Evolutionary conservation across 495 filamentous ascomycete species (phyloP).

Genomic region (Cercophora sp.): DNA sequence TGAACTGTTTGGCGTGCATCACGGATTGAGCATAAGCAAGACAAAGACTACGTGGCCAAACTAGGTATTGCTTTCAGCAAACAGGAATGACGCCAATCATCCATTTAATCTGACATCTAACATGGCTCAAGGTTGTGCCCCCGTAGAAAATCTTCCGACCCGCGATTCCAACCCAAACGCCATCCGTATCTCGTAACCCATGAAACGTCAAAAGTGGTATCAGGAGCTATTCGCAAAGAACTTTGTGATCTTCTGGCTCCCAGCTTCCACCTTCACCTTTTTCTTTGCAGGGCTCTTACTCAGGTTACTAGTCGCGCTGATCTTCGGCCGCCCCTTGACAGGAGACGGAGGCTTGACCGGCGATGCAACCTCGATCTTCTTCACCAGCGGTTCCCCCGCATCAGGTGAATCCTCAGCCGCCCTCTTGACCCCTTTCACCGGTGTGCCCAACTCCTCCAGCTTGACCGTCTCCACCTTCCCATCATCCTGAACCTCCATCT

Average conservation of each 20-base stretch:
- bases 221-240: not conserved
- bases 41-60: too few species aligned
- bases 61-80: too few species aligned
- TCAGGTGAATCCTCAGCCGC: not conserved
- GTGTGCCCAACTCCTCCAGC: slow-evolving; percentile 29
- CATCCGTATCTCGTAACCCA: not conserved
- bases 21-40: too few species aligned
- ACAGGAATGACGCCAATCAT: too few species aligned
- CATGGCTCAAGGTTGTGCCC: too few species aligned
- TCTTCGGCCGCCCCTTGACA: not conserved
- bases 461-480: slow-evolving; percentile 36
- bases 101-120: too few species aligned
- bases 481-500: slow-evolving; percentile 26
- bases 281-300: not conserved
- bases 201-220: not conserved
- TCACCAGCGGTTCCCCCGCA: not conserved
- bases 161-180: not conserved
- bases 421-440: not conserved
- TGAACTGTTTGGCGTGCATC: too few species aligned
- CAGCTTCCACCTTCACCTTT: not conserved
- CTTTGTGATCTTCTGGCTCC: not conserved
- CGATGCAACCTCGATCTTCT: not conserved
- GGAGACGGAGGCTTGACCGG: too few species aligned
- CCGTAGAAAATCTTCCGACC: too few species aligned
- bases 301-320: not conserved